Base-by-base conservation (phyloP, 331 rosid genomes). In the Malus hybrid region DNA sequence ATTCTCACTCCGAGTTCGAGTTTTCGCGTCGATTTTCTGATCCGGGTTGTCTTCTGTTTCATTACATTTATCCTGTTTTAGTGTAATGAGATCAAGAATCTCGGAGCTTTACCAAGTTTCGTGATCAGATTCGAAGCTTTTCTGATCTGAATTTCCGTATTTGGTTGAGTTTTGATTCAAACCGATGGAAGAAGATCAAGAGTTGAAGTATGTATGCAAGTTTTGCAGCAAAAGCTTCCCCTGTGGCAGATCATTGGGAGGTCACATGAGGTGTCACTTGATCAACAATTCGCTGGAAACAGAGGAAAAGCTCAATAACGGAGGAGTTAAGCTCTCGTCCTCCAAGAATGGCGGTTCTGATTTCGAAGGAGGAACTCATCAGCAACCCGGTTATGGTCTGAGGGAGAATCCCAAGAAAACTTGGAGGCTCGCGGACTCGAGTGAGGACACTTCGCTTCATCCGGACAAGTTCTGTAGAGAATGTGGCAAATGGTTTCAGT, bases 221-320 rank as follows among this genome's bases (percentile, higher is more conserved):
- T 85, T 86, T 81, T 94, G 98, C 85, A 64, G 71, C 80, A 94
- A 85, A 86, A 84, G 83, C 39, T 94, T 94, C 75, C 90, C 90
- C 31, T 88, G 95, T 71, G 97, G 95, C 0, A 90, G 95, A 94
- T 91, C 98, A n/a, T 77, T 94, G 78, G 98, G 98, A 27, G 97
- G 97, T 33, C 98, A 93, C 83, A 90, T 94, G 93, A 94, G 94
- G 93, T 91, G 96, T 76, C 97, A 94, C 76, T 57, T 87, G 72
- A 86, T 70, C 77, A 85, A 73, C 81, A 59, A 76, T 48, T 76
- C 86, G 62, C 20, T 74, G n/a, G 80, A 79, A 10, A 64, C 73
- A 59, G 85, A 84, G 34, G 80, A 82, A 16, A 87, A 83, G 33
- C 71, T 75, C 27, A 9, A 65, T 39, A 74, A 6, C 18, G 16